Conservation (phyloP, 768 basidiomycete species). For the Tricholoma furcatifolium region DNA sequence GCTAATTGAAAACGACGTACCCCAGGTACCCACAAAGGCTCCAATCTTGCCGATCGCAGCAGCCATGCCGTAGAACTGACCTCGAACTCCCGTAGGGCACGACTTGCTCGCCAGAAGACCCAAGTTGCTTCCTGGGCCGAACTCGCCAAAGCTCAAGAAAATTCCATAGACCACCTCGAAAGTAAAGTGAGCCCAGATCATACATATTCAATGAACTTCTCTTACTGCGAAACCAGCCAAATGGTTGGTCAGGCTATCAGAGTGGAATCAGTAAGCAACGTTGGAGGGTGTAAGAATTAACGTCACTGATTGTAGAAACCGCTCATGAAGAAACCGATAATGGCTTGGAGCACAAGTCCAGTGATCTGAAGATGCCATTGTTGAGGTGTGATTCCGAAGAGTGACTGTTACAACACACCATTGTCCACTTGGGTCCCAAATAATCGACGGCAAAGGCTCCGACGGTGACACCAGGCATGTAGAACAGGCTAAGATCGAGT, state of each 20-base stretch:
- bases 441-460: slow-evolving; percentile 78
- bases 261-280: background rate
- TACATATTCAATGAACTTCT: background rate
- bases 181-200: slow-evolving; percentile 1
- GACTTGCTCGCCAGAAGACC: slow-evolving; percentile 85
- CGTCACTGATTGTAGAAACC: slow-evolving; percentile 63
- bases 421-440: slow-evolving; percentile 72
- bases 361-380: slow-evolving; percentile 43
- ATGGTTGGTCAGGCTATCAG: slow-evolving; percentile 51
- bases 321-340: slow-evolving; percentile 89
- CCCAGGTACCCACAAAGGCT: slow-evolving; percentile 82
- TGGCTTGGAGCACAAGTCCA: slow-evolving; percentile 65
- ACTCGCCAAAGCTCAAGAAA: slow-evolving; percentile 86
- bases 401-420: slow-evolving; percentile 45
- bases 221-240: slow-evolving; percentile 75
- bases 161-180: slow-evolving; percentile 81
- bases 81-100: slow-evolving; percentile 82
- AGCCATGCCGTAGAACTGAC: slow-evolving; percentile 83
- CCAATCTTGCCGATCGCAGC: slow-evolving; percentile 87
- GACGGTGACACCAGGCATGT: slow-evolving; percentile 52
- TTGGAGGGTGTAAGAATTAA: background rate
- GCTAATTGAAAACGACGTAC: slow-evolving; percentile 33
- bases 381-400: background rate
- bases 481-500: slow-evolving; percentile 27
- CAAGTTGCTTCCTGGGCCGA: slow-evolving; percentile 85